These are phyloP conservation scores for Leishmania major DNA, from an alignment of 208 protist species.

Conservation along the genomic window DNA sequence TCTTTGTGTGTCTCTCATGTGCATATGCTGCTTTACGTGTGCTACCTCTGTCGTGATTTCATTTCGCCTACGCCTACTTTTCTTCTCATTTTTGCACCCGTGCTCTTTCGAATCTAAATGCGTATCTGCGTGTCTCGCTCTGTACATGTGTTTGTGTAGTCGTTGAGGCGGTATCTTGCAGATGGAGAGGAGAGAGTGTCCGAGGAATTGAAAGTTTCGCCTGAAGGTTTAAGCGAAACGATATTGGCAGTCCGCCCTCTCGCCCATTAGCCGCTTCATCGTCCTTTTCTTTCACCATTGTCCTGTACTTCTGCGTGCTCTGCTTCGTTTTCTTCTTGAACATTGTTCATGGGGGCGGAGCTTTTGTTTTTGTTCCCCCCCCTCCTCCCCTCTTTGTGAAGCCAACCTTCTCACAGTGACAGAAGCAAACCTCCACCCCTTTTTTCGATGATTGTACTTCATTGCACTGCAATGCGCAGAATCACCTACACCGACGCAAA, in stretches of 20 bases:
- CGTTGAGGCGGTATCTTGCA: neutral
- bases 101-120: neutral
- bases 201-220: neutral
- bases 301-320: neutral
- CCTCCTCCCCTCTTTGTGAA: neutral
- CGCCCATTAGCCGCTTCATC: neutral
- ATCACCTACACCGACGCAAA: neutral
- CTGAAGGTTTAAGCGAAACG: neutral
- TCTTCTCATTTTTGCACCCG: neutral
- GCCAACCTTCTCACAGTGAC: neutral
- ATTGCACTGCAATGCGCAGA: neutral
- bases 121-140: neutral
- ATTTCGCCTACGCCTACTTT: neutral
- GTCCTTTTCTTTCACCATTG: neutral
- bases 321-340: neutral
- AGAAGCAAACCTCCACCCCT: slow-evolving; percentile 1
- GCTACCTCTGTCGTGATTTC: neutral
- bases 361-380: neutral
- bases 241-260: neutral
- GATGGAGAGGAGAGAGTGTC: neutral
- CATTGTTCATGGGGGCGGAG: neutral
- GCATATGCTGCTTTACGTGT: neutral
- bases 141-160: neutral
- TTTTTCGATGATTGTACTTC: slow-evolving; percentile 5
- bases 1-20: neutral